Evolutionary conservation across 2,329 filamentous ascomycete genomes (phyloP).

Genomic region (Hypocrella siamensis): DNA sequence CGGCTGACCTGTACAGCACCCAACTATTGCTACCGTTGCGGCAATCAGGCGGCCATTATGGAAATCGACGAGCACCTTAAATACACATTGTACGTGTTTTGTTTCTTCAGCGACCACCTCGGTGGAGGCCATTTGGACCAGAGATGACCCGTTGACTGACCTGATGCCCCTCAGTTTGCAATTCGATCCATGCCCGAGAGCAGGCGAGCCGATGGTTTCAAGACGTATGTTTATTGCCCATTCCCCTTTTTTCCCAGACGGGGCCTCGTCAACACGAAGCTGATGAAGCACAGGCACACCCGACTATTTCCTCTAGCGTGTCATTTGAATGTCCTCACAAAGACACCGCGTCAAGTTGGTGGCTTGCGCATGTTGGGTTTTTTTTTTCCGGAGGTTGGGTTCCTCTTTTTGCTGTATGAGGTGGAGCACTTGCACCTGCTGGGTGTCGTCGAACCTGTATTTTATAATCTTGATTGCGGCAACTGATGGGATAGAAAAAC

Average conservation of each 20-base stretch:
- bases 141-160: neutral
- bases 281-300: constrained; percentile 47
- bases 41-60: constrained; percentile 99
- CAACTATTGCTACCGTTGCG: constrained; percentile 97
- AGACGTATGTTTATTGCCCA: constrained; percentile 42
- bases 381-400: too few species aligned
- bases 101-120: too few species aligned
- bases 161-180: constrained; percentile 53
- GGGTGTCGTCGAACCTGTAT: too few species aligned
- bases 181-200: constrained; percentile 95
- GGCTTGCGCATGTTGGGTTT: too few species aligned
- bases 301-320: constrained; percentile 98
- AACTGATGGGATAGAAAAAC: too few species aligned
- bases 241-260: neutral
- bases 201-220: constrained; percentile 97
- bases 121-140: constrained; percentile 16
- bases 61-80: constrained; percentile 99
- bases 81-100: constrained; percentile 97
- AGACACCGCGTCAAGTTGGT: too few species aligned
- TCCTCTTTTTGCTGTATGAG: too few species aligned
- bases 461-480: too few species aligned
- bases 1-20: constrained; percentile 35
- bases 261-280: constrained; percentile 5
- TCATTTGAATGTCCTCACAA: too few species aligned
- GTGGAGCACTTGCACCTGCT: too few species aligned